Evolutionary conservation across 441 rosid species (phyloP).

Genomic region (Theobroma grandiflorum): DNA sequence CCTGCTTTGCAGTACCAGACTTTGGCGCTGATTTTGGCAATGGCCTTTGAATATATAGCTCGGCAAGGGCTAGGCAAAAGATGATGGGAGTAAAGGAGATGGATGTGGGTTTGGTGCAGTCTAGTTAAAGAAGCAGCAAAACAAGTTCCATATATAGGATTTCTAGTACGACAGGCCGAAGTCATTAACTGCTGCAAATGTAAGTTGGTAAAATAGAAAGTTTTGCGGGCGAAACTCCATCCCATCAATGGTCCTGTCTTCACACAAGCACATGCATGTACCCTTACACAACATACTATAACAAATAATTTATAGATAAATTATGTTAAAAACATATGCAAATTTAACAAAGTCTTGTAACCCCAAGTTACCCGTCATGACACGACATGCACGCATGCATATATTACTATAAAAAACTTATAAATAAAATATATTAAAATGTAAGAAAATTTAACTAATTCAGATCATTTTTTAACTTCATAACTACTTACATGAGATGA

Average conservation of each 20-base stretch:
- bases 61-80: neutral
- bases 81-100: neutral
- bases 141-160: neutral
- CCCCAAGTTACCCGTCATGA: too few relatives aligned
- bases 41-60: neutral
- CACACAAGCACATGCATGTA: too few relatives aligned
- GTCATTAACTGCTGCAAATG: neutral
- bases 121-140: neutral
- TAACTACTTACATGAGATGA: neutral
- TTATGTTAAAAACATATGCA: too few relatives aligned
- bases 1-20: neutral
- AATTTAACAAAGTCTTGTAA: too few relatives aligned
- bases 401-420: neutral
- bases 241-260: neutral
- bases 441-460: neutral
- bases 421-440: neutral
- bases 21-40: neutral
- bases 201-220: slow-evolving; percentile 5
- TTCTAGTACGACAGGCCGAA: neutral
- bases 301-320: too few relatives aligned
- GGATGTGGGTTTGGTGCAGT: neutral
- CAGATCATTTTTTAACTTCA: neutral
- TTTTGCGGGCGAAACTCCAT: neutral
- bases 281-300: too few relatives aligned
- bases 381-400: neutral